Conservation (phyloP, 495 filamentous ascomycete genomes). For the Lindgomyces ingoldianus region DNA sequence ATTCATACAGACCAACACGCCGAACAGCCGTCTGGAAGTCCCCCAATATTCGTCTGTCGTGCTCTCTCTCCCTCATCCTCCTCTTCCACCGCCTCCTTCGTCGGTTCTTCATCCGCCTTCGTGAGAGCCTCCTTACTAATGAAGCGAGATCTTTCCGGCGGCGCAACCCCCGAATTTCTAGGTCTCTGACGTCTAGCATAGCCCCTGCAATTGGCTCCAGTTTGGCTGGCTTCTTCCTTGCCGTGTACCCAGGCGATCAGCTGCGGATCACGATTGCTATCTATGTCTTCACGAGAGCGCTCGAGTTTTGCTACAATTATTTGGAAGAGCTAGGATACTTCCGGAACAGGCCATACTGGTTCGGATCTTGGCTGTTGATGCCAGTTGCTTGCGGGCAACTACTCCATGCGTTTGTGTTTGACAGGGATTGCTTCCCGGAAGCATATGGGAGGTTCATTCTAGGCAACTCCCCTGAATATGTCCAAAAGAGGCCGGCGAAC, state of each 20-base stretch:
- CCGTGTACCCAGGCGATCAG: conserved; percentile 75
- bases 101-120: conserved; percentile 82
- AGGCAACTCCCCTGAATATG: conserved; percentile 72
- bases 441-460: conserved; percentile 74
- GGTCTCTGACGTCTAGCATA: conserved; percentile 73
- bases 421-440: conserved; percentile 80
- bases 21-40: conserved; percentile 62
- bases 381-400: conserved; percentile 89
- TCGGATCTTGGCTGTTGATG: conserved; percentile 95
- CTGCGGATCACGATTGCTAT: conserved; percentile 77
- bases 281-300: conserved; percentile 71
- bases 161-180: conserved; percentile 75
- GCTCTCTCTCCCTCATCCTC: conserved; percentile 79
- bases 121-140: conserved; percentile 72
- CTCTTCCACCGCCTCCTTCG: conserved; percentile 85
- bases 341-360: conserved; percentile 76
- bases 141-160: conserved; percentile 73
- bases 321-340: conserved; percentile 79
- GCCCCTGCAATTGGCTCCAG: conserved; percentile 87
- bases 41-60: conserved; percentile 71
- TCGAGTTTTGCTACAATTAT: conserved; percentile 85
- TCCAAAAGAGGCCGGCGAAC: conserved; percentile 68
- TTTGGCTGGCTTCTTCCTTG: conserved; percentile 77
- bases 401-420: conserved; percentile 88
- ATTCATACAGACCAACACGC: conserved; percentile 41